A percentile compares a stretch with the other conserved stretches of the same genome.
Evolutionary conservation across 345 rosid genomes (phyloP).

Genomic region (Crucihimalaya himalaica): DNA sequence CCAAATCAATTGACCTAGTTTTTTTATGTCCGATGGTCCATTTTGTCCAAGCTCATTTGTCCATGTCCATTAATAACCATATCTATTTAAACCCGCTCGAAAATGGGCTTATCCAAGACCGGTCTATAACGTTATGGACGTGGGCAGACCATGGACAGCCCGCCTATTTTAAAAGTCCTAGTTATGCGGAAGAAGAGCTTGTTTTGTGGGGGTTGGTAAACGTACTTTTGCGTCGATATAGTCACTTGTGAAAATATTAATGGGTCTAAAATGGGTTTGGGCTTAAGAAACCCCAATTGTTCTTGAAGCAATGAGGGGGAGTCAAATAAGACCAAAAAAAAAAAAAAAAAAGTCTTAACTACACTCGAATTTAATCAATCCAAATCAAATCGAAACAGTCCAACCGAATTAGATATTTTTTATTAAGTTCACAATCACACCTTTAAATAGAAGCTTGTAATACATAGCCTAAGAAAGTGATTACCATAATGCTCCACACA

Average conservation of each 20-base stretch:
- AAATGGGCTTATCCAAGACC: no score
- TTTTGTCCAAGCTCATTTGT: no score
- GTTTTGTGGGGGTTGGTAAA: background rate
- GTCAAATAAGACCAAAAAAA: no score
- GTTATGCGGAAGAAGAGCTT: background rate
- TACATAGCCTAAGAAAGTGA: conserved; percentile 5
- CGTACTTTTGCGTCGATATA: background rate
- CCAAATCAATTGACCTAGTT: no score
- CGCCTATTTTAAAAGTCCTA: no score
- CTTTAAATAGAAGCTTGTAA: background rate
- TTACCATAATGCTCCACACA: background rate
- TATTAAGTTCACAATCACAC: background rate
- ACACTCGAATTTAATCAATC: background rate
- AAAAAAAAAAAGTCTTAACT: no score
- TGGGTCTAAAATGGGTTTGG: conserved; percentile 13
- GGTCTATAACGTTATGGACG: no score
- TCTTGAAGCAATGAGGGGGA: background rate
- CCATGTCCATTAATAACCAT: no score
- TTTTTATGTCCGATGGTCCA: no score
- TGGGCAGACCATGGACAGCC: no score
- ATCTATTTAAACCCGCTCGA: no score
- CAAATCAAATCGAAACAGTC: conserved; percentile 5
- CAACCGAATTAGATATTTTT: background rate
- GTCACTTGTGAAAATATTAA: background rate
- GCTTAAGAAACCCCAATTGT: background rate